Conservation (phyloP, 176 grass and related monocot genomes). For the Pontederia crassipes region DNA sequence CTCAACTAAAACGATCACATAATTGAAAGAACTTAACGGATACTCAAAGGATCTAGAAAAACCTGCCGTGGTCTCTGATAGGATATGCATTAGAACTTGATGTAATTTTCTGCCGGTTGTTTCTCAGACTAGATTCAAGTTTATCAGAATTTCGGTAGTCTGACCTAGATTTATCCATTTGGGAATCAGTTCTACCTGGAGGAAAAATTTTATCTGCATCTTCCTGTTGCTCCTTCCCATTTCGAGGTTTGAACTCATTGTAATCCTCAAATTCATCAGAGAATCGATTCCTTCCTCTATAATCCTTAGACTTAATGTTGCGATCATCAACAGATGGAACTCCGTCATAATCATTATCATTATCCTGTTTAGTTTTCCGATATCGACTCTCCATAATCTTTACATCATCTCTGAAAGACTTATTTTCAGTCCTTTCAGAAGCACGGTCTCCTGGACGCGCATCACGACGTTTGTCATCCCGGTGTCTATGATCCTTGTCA, state of each 20-base stretch:
- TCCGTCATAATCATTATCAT: slow-evolving; percentile 48
- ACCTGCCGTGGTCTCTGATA: slow-evolving; percentile 83
- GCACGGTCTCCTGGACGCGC: slow-evolving; percentile 32
- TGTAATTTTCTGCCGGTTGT: slow-evolving; percentile 51
- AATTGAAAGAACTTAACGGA: slow-evolving; percentile 11
- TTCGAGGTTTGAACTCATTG: slow-evolving; percentile 36
- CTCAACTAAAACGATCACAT: neutral
- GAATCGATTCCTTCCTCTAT: slow-evolving; percentile 48
- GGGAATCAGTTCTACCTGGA: slow-evolving; percentile 37
- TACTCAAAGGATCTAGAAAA: slow-evolving; percentile 12
- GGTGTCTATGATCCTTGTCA: slow-evolving; percentile 45
- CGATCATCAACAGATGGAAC: slow-evolving; percentile 32
- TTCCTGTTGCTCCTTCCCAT: slow-evolving; percentile 35
- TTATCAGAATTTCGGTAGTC: slow-evolving; percentile 45
- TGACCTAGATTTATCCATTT: slow-evolving; percentile 49
- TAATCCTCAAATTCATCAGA: slow-evolving; percentile 59
- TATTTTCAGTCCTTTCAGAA: slow-evolving; percentile 51
- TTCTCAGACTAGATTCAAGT: slow-evolving; percentile 64
- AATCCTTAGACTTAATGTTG: slow-evolving; percentile 57
- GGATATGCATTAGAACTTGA: slow-evolving; percentile 48
- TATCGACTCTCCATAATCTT: slow-evolving; percentile 49
- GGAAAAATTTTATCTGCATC: slow-evolving; percentile 55
- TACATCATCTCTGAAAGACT: slow-evolving; percentile 54
- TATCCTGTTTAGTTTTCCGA: slow-evolving; percentile 38
- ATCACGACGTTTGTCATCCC: slow-evolving; percentile 48